Evolutionary conservation across 208 protist species (phyloP), one percentile per base, ranked within the genome.

Genomic region (Trypanosomatidae sp.): DNA sequence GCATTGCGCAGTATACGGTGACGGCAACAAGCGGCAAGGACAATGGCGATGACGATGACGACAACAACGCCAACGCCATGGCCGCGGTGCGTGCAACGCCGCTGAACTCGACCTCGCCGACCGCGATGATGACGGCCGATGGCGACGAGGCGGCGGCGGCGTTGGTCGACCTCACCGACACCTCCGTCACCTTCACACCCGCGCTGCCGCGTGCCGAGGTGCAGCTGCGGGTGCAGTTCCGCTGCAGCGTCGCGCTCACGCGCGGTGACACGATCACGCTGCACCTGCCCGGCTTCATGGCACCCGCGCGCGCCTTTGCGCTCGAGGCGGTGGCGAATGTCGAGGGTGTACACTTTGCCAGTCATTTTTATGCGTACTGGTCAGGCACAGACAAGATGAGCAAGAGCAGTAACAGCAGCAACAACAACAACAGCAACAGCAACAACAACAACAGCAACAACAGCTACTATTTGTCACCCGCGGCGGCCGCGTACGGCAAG

Each of bases 291-390:
- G 69, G 68, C 22, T 90, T 90, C 51, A 53, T 51, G 18, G 81
- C 72, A 3, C 45, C 33, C 8, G 66, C 76, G 21, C 49, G 61
- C 22, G 38, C 57, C 41, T 84, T 87, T 32, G 61, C 66, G n/a
- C 64, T 77, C n/a, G 56, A 74, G 53, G 47, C 25, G 8, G 33
- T 33, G 15, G 42, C 55, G 33, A 40, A 59, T 25, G 56, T 45
- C 15, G 76, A 75, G 19, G 56, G 44, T 21, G 22, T 76, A 28
- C 32, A 68, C 53, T 69, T 47, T 4, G 45, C 60, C 18, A 49
- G 57, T 21, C 53, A 54, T 60, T 88, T 92, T 43, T 61, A 46
- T 3, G 84, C 61, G 1, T 88, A 74, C 59, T 92, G 84, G 79
- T 71, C 72, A 0, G 84, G 84, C 23, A 74, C 80, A 7, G 28